Evolutionary conservation across 495 filamentous ascomycete genomes (phyloP).

Genomic region (Evernia prunastri): DNA sequence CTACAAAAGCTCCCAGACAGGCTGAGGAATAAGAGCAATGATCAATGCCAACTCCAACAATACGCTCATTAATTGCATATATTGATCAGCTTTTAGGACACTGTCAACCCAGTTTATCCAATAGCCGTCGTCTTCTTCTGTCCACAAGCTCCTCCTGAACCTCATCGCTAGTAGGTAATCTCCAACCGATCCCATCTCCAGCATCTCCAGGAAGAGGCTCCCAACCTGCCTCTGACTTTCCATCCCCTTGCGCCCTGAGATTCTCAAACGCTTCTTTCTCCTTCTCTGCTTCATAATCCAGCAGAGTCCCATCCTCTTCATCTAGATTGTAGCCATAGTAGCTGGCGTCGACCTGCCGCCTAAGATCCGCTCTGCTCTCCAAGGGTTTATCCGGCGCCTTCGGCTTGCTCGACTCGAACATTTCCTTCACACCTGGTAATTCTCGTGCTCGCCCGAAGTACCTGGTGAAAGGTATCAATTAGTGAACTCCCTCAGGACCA

Average conservation of each 20-base stretch:
- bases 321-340: conserved; percentile 95
- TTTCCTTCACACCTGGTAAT: conserved; percentile 90
- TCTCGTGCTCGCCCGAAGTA: conserved; percentile 91
- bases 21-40: background rate
- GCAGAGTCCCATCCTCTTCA: conserved; percentile 81
- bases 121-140: conserved; percentile 67
- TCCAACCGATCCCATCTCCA: conserved; percentile 80
- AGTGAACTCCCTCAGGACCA: background rate
- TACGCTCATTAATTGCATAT: background rate
- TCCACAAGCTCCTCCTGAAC: conserved; percentile 91
- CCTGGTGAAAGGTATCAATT: conserved; percentile 27
- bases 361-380: conserved; percentile 61
- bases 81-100: background rate
- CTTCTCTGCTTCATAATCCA: conserved; percentile 76
- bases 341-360: conserved; percentile 80
- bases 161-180: conserved; percentile 77
- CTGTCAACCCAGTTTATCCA: conserved; percentile 67
- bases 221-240: conserved; percentile 54
- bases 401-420: conserved; percentile 76
- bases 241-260: conserved; percentile 42
- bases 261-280: conserved; percentile 73
- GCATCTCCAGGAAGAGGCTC: conserved; percentile 78
- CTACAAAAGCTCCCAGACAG: background rate
- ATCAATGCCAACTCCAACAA: background rate
- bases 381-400: conserved; percentile 50